Evolutionary conservation across 768 basidiomycete genomes (phyloP).

Genomic region (Russula olivacea): DNA sequence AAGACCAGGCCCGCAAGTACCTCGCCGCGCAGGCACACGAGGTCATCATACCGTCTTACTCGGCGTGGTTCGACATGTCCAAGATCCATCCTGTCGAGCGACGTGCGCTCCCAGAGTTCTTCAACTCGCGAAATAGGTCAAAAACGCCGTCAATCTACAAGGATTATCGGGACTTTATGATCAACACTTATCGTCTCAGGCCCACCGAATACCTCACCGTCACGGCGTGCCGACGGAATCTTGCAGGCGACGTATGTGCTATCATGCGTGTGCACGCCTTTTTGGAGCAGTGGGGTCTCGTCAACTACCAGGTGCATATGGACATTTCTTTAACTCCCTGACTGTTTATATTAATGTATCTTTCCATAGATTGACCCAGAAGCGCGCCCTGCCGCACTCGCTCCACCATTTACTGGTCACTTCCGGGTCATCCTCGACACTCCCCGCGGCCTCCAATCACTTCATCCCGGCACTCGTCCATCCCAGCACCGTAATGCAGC

Average conservation of each 20-base stretch:
- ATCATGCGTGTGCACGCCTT: slow-evolving; percentile 99
- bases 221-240: slow-evolving; percentile 90
- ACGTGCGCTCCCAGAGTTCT: slow-evolving; percentile 94
- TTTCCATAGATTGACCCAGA: slow-evolving; percentile 86
- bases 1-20: slow-evolving; percentile 88
- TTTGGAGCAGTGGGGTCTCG: slow-evolving; percentile 96
- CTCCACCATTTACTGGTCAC: slow-evolving; percentile 97
- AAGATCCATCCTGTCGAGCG: slow-evolving; percentile 90
- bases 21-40: slow-evolving; percentile 97
- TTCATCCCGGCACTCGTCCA: slow-evolving; percentile 75
- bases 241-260: slow-evolving; percentile 97
- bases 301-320: slow-evolving; percentile 89
- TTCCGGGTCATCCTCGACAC: slow-evolving; percentile 97
- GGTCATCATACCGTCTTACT: slow-evolving; percentile 93
- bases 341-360: slow-evolving; percentile 13
- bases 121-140: slow-evolving; percentile 88
- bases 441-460: slow-evolving; percentile 89
- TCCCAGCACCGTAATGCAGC: slow-evolving; percentile 36
- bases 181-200: slow-evolving; percentile 93
- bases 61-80: slow-evolving; percentile 97
- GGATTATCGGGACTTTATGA: slow-evolving; percentile 99
- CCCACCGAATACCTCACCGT: slow-evolving; percentile 96
- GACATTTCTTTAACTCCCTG: not conserved
- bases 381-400: slow-evolving; percentile 86
- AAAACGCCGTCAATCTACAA: slow-evolving; percentile 98